Base-by-base conservation (phyloP, 495 filamentous ascomycete genomes). In the Amniculicola lignicola region DNA sequence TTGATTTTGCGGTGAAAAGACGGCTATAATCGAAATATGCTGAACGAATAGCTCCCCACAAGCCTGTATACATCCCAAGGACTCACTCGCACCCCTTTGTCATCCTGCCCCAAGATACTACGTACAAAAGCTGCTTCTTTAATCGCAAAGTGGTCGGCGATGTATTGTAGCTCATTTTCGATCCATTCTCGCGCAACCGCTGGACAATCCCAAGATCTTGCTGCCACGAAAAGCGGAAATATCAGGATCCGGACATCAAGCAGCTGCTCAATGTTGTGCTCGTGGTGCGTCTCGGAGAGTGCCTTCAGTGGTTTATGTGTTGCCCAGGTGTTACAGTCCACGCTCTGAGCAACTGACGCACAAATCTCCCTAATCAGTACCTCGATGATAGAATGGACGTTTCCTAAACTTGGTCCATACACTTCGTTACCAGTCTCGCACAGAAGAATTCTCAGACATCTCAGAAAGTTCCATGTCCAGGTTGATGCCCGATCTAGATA, bases 1-100 rank as follows among this genome's bases (percentile, higher is more conserved):
- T n/a, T n/a, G n/a, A n/a, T n/a, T n/a, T n/a, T n/a, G n/a, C n/a
- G n/a, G n/a, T n/a, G n/a, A n/a, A n/a, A n/a, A n/a, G n/a, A n/a
- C n/a, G n/a, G n/a, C n/a, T n/a, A n/a, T n/a, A n/a, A n/a, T n/a
- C n/a, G n/a, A n/a, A n/a, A n/a, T n/a, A n/a, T n/a, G n/a, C n/a
- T n/a, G n/a, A 71, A 70, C 11, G 69, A 67, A 52, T 69, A 73
- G 44, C 69, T 65, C 5, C 70, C 70, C 25, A 72, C 60, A 50
- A 70, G 42, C 7, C 66, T 47, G 65, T 70, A 73, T 19, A 71
- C 59, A 7, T 58, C 44, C 69, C 67, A 73, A 3, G 64, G 55
- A 28, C 50, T 41, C 24, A 51, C 42, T 36, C 41, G 48, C 24
- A 48, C 39, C 0, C 10, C 42, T 38, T 16, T 35, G 44, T 43